A percentile compares a stretch with the other conserved stretches of the same genome.
Conservation (phyloP, 2,329 filamentous ascomycete species). For the Neobulgaria alba region DNA sequence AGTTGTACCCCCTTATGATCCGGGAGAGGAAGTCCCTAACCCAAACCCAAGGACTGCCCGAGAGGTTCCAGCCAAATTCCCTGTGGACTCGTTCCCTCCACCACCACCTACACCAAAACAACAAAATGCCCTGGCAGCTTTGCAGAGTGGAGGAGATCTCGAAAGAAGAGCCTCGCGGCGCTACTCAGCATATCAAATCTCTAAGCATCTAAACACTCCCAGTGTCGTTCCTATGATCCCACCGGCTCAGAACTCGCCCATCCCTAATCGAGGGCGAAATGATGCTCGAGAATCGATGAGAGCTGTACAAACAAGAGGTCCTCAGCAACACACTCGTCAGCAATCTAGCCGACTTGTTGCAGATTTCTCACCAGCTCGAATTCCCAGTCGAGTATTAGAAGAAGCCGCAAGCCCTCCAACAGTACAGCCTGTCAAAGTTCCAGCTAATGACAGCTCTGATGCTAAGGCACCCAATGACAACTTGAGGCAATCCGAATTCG, state of each 20-base stretch:
- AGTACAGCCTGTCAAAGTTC: constrained; percentile 31
- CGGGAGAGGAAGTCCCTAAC: constrained; percentile 40
- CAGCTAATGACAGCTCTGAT: constrained; percentile 28
- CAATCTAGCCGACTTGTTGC: constrained; percentile 34
- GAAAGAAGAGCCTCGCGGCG: constrained; percentile 86
- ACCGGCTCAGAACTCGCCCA: constrained; percentile 70
- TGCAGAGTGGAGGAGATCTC: constrained; percentile 86
- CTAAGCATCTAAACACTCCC: constrained; percentile 77
- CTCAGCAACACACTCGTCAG: constrained; percentile 40
- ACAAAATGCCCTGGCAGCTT: constrained; percentile 80
- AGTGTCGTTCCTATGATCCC: constrained; percentile 82
- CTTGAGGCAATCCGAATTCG: constrained; percentile 19
- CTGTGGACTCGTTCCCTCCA: constrained; percentile 52
- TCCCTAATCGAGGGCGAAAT: constrained; percentile 71
- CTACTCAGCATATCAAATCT: constrained; percentile 95
- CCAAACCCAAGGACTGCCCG: constrained; percentile 41
- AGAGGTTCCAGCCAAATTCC: constrained; percentile 36
- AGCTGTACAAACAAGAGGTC: constrained; percentile 53
- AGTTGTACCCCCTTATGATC: constrained; percentile 63
- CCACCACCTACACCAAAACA: constrained; percentile 76
- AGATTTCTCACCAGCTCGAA: constrained; percentile 56
- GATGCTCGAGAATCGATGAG: constrained; percentile 81
- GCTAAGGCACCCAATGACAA: constrained; percentile 53
- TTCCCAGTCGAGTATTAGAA: constrained; percentile 55
- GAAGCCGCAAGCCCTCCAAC: constrained; percentile 17